Percentiles rank a stretch among this genome's conserved stretches.
Evolutionary conservation across 805 yeast genomes (phyloP).

Genomic region (Kregervanrija fluxuum): DNA sequence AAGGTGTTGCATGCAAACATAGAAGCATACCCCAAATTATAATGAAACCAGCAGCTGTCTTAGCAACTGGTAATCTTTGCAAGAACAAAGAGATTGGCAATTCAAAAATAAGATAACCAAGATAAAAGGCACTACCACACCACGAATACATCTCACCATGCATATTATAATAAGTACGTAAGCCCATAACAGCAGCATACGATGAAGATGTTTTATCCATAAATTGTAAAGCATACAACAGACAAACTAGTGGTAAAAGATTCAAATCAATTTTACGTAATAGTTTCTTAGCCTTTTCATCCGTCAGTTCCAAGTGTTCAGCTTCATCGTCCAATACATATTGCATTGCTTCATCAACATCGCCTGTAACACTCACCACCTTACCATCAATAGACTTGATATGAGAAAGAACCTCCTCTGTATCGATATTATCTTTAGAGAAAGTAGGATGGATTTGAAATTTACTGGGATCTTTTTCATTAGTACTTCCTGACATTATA

Average conservation of each 20-base stretch:
- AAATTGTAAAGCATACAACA: conserved; percentile 44
- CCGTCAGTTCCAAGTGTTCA: conserved; percentile 4
- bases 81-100: conserved; percentile 39
- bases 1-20: conserved; percentile 40
- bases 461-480: too few species aligned
- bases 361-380: conserved; percentile 2
- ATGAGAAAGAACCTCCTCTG: conserved; percentile 1
- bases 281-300: conserved; percentile 6
- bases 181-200: conserved; percentile 52
- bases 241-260: conserved; percentile 43
- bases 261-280: conserved; percentile 40
- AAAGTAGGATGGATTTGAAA: not conserved
- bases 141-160: conserved; percentile 30
- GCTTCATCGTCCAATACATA: conserved; percentile 6
- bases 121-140: conserved; percentile 21
- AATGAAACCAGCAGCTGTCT: conserved; percentile 16
- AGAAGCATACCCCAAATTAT: conserved; percentile 42
- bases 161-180: conserved; percentile 43
- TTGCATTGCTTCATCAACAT: conserved; percentile 7
- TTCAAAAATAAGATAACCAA: conserved; percentile 47
- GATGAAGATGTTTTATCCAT: conserved; percentile 54
- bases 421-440: conserved; percentile 3
- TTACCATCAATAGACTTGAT: conserved; percentile 1
- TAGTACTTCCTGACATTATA: too few species aligned
- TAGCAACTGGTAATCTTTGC: conserved; percentile 43